Conservation (phyloP, 345 rosid genomes). For the Aquilaria yunnanensis region DNA sequence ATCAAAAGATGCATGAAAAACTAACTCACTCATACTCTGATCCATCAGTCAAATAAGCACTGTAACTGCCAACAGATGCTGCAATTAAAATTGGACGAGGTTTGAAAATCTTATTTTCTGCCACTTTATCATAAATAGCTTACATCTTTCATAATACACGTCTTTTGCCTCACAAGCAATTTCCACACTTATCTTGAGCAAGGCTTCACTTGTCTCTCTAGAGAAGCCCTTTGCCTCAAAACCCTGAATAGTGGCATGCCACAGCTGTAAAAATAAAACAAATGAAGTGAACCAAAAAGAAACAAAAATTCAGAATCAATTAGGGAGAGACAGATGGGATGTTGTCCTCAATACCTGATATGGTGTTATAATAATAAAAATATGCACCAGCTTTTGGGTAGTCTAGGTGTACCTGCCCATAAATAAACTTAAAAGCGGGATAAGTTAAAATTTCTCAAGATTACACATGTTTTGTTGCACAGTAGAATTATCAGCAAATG, state of each 20-base stretch:
- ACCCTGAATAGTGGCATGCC: slow-evolving; percentile 78
- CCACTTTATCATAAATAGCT: slow-evolving; percentile 18
- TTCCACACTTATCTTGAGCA: slow-evolving; percentile 64
- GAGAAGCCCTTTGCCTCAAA: slow-evolving; percentile 70
- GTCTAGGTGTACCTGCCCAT: slow-evolving; percentile 65
- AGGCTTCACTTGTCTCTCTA: slow-evolving; percentile 40
- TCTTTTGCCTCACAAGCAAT: slow-evolving; percentile 63
- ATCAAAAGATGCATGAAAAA: slow-evolving; percentile 7
- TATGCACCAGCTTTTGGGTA: slow-evolving; percentile 90
- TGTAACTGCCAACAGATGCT: slow-evolving; percentile 84
- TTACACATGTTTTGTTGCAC: too few relatives aligned
- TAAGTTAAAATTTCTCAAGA: too few relatives aligned
- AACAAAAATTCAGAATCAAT: slow-evolving; percentile 3
- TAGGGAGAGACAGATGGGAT: slow-evolving; percentile 2
- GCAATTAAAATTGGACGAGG: slow-evolving; percentile 59
- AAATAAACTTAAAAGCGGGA: background rate
- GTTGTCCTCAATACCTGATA: slow-evolving; percentile 45
- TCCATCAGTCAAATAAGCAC: slow-evolving; percentile 86
- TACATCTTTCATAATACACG: slow-evolving; percentile 42
- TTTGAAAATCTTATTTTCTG: slow-evolving; percentile 32
- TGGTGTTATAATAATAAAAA: slow-evolving; percentile 55
- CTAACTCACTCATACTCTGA: slow-evolving; percentile 65
- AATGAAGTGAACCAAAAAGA: background rate
- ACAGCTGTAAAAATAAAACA: background rate
- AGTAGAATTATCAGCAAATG: too few relatives aligned